phyloP scores from a whole-genome alignment of 1,139 yeast species.

The Geotrichum fermentans region DNA sequence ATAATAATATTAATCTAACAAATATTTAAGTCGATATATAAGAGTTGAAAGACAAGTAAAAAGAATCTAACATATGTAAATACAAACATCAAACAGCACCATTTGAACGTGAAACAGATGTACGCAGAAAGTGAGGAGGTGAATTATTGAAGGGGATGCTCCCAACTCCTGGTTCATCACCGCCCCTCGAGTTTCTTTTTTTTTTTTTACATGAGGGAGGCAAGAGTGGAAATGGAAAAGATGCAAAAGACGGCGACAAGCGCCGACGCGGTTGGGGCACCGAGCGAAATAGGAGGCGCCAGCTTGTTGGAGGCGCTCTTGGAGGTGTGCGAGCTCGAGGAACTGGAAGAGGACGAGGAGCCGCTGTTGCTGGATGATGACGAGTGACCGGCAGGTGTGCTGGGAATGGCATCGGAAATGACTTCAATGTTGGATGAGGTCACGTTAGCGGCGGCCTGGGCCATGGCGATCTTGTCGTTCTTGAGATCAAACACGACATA shows the following conservation, averaged over 20 bases:
- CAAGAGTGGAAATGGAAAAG: not conserved
- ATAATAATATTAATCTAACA: too few species aligned
- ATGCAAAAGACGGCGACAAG: not conserved
- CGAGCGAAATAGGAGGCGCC: not conserved
- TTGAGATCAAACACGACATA: conserved; percentile 53
- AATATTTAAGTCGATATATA: too few species aligned
- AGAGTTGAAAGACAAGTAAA: too few species aligned
- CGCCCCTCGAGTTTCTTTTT: not conserved
- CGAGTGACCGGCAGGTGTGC: conserved; percentile 13
- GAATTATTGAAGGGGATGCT: too few species aligned
- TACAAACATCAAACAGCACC: too few species aligned
- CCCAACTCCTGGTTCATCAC: too few species aligned
- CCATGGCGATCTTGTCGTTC: conserved; percentile 14
- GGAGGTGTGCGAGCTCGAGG: too few species aligned
- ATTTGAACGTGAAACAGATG: too few species aligned
- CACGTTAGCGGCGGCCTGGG: conserved; percentile 28
- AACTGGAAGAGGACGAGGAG: not conserved
- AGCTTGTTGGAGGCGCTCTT: not conserved
- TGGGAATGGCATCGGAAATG: conserved; percentile 16
- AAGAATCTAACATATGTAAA: too few species aligned
- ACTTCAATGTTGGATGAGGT: conserved; percentile 22
- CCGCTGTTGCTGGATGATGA: not conserved
- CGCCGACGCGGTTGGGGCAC: not conserved
- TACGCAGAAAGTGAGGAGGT: too few species aligned
- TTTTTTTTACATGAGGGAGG: not conserved